These are phyloP conservation scores for Sporisorium exsertum DNA, from an alignment of 1,284 basidiomycete genomes.

Conservation along the genomic window DNA sequence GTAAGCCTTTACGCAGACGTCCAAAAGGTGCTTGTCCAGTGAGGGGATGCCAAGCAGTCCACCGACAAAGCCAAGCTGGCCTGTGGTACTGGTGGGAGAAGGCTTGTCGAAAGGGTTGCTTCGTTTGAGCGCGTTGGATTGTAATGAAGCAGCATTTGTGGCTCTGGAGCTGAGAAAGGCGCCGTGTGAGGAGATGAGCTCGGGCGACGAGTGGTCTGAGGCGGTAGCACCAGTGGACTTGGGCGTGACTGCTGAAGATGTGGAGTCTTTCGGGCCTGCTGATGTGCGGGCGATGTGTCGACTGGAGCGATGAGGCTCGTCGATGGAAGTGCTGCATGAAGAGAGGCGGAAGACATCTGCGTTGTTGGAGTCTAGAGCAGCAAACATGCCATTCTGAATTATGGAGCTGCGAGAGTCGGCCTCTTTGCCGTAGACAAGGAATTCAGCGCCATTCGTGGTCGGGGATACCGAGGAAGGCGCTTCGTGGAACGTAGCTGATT, in stretches of 20 bases:
- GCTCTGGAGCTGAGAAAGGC: slow-evolving; percentile 13
- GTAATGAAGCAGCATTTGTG: background rate
- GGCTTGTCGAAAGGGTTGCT: slow-evolving; percentile 30
- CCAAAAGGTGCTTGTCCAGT: slow-evolving; percentile 37
- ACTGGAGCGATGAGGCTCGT: slow-evolving; percentile 1
- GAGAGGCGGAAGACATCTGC: slow-evolving; percentile 4
- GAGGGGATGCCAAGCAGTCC: slow-evolving; percentile 36
- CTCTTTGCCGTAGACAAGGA: background rate
- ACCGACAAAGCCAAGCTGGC: slow-evolving; percentile 37
- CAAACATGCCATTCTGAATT: slow-evolving; percentile 34
- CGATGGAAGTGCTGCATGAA: background rate
- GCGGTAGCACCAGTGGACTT: background rate
- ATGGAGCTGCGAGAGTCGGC: slow-evolving; percentile 1
- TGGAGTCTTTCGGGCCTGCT: background rate
- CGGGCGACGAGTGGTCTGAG: slow-evolving; percentile 21
- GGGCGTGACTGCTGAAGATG: slow-evolving; percentile 5
- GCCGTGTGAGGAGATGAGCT: slow-evolving; percentile 10
- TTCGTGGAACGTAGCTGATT: background rate
- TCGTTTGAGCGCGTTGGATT: background rate
- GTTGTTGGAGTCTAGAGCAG: slow-evolving; percentile 9
- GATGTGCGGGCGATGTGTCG: background rate
- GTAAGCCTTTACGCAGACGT: slow-evolving; percentile 30
- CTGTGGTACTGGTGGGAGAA: background rate
- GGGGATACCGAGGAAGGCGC: background rate
- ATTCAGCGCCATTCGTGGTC: background rate